A percentile compares a stretch with the other conserved stretches of the same genome.
Conservation (phyloP, 805 yeast species). For the Spathaspora sp. region DNA sequence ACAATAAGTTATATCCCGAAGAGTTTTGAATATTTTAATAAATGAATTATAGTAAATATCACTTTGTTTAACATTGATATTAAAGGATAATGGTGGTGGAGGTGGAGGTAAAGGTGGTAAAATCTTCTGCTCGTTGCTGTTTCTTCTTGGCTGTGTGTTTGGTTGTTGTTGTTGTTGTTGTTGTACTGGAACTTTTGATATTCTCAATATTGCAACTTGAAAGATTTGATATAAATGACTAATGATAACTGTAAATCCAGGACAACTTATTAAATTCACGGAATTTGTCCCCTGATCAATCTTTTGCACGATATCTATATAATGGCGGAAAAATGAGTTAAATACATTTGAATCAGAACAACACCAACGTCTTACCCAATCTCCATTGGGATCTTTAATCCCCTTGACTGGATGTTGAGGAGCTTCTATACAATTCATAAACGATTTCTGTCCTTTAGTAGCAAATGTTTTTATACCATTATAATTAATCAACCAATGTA, state of each 20-base stretch:
- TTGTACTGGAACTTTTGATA: conserved; percentile 7
- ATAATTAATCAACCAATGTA: conserved; percentile 28
- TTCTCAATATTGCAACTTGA: conserved; percentile 24
- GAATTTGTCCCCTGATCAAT: conserved; percentile 3
- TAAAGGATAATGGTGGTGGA: conserved; percentile 4
- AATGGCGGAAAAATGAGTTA: conserved; percentile 60
- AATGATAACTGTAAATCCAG: conserved; percentile 45
- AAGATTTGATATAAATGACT: conserved; percentile 46
- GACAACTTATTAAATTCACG: conserved; percentile 21
- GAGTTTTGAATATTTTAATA: conserved; percentile 34
- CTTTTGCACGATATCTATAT: conserved; percentile 28
- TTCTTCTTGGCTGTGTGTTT: not conserved
- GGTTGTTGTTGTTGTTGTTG: not conserved
- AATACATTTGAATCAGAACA: conserved; percentile 55
- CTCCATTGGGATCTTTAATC: conserved; percentile 54
- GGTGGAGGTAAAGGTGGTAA: conserved; percentile 2
- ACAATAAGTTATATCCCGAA: conserved; percentile 32
- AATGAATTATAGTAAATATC: conserved; percentile 37
- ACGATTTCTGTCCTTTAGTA: conserved; percentile 19
- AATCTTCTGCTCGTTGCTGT: not conserved
- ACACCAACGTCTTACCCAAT: conserved; percentile 64
- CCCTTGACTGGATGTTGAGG: conserved; percentile 44
- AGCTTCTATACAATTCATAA: conserved; percentile 34
- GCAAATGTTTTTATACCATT: conserved; percentile 30
- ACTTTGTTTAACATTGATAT: conserved; percentile 18